Evolutionary conservation across 2,329 filamentous ascomycete genomes (phyloP), one percentile per base, ranked within the genome.

Genomic region (Colletotrichum sublineola): DNA sequence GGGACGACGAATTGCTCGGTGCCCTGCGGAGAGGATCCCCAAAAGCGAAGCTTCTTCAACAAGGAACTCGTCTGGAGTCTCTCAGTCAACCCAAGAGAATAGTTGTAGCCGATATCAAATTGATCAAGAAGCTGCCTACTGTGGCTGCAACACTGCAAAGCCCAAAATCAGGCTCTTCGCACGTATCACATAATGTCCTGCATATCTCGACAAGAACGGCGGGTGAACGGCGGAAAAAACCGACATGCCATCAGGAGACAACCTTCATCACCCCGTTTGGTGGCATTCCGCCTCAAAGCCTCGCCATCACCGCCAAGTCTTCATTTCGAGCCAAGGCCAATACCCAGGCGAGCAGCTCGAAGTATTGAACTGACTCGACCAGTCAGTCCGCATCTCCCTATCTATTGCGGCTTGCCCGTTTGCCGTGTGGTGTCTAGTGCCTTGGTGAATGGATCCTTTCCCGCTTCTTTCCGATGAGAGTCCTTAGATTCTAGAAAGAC

Each of bases 311-410:
- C 60, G 70, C 70, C 67, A 70, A 73, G 67, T 38, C 5, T 31
- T 42, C 15, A 24, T 52, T 55, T 57, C 61, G 52, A 57, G 70
- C 70, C 66, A 73, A 73, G 70, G 24, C 69, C 70, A 65, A 73
- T 70, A 64, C 66, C 67, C 60, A 65, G 70, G 56, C 46, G 11
- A 72, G 60, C 55, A 44, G n/a, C 53, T 60, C 55, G n/a, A 63
- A 55, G 15, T 33, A 29, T 38, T 24, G 6, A 14, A 52, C 65
- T 38, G 55, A 65, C 55, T 70, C 70, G 61, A 29, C 70, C 70
- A 73, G 66, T 70, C 67, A 73, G 24, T 55, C 15, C 61, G 40
- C 48, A 46, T 52, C 40, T 20, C 56, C 48, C 55, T 73, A 65
- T 73, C 70, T 73, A 46, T 65, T 56, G 60, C 42, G 48, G 36